phyloP scores from a whole-genome alignment of 2,329 filamentous ascomycete species.

The Cladosporium colombiae region DNA sequence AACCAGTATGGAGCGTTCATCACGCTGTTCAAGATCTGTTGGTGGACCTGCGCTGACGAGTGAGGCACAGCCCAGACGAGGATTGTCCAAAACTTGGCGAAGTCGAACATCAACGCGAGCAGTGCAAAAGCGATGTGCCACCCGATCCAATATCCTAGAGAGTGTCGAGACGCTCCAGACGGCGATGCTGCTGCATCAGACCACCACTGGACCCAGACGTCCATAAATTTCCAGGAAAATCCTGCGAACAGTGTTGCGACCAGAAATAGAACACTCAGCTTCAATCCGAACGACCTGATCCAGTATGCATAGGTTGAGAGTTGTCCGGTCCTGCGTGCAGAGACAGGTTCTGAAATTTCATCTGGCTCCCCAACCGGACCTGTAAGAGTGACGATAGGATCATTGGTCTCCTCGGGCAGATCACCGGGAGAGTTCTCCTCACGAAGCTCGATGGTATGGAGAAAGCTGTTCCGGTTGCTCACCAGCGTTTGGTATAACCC shows the following conservation, averaged over 20 bases:
- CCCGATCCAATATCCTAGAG: background rate
- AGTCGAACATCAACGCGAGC: background rate
- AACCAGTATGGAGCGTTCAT: conserved; percentile 39
- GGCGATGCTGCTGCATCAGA: background rate
- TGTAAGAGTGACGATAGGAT: background rate
- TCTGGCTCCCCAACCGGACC: background rate
- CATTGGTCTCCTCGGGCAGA: background rate
- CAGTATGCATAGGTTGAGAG: background rate
- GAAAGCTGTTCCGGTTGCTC: background rate
- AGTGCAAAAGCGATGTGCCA: background rate
- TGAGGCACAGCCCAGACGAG: conserved; percentile 24
- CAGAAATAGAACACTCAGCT: background rate
- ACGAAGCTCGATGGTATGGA: background rate
- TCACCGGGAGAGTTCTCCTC: background rate
- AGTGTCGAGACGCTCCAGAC: background rate
- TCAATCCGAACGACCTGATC: background rate
- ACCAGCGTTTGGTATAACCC: background rate
- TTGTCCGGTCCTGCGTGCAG: background rate
- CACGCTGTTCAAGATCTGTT: conserved; percentile 25
- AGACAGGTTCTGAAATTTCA: background rate
- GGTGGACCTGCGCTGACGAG: conserved; percentile 26
- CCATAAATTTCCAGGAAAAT: background rate
- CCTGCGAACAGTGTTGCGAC: background rate
- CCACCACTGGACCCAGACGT: background rate
- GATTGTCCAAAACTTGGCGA: conserved; percentile 24